A percentile compares a stretch with the other conserved stretches of the same genome.
Evolutionary conservation across 148 eudicot species (phyloP).

Genomic region (Rhododendron molle): DNA sequence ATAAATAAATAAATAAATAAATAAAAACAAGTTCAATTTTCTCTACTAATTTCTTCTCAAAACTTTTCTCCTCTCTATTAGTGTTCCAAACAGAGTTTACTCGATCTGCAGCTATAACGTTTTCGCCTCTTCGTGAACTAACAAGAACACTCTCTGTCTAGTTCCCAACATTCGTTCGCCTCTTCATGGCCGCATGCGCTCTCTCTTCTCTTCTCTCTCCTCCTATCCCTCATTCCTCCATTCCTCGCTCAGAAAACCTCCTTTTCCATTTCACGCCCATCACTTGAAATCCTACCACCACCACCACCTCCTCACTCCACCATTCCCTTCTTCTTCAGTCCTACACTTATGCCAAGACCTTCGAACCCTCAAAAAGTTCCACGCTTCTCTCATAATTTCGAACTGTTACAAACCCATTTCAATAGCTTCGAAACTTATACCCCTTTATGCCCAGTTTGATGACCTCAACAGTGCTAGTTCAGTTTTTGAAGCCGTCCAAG

Average conservation of each 20-base stretch:
- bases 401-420: not conserved
- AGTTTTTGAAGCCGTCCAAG: conserved; percentile 13
- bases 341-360: conserved; percentile 18
- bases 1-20: too few relatives aligned
- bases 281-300: conserved; percentile 4
- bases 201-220: not conserved
- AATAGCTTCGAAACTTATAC: conserved; percentile 18
- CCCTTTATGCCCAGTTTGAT: conserved; percentile 20
- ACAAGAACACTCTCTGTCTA: not conserved
- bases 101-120: not conserved
- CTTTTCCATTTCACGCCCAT: conserved; percentile 4
- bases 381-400: conserved; percentile 20
- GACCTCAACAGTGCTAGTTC: conserved; percentile 18
- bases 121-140: too few relatives aligned
- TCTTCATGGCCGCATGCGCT: conserved; percentile 4
- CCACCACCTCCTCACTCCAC: not conserved
- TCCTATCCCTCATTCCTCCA: not conserved
- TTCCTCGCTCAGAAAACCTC: not conserved
- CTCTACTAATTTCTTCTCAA: too few relatives aligned
- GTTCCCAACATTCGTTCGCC: not conserved
- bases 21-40: too few relatives aligned
- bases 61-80: too few relatives aligned
- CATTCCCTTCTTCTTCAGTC: not conserved
- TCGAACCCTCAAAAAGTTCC: conserved; percentile 21
- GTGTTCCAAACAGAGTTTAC: too few relatives aligned